phyloP scores from a whole-genome alignment of 768 basidiomycete species.

The Trametes elegans region DNA sequence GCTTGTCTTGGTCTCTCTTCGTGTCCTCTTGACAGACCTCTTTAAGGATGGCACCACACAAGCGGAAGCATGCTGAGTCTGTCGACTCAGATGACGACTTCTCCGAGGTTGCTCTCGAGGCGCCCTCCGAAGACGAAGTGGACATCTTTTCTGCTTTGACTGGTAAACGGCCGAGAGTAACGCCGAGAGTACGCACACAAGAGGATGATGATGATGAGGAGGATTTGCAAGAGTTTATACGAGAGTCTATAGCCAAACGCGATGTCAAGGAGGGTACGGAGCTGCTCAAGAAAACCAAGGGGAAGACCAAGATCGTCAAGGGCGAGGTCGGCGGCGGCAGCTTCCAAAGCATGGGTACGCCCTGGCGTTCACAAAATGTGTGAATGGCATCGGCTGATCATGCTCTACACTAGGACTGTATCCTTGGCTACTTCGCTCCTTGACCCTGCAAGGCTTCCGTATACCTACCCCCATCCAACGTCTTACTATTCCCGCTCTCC shows the following conservation, averaged over 20 bases:
- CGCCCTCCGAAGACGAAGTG: conserved; percentile 37
- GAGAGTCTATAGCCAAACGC: conserved; percentile 65
- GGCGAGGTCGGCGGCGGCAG: conserved; percentile 89
- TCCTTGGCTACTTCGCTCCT: conserved; percentile 77
- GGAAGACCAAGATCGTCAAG: conserved; percentile 65
- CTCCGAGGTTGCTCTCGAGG: conserved; percentile 13
- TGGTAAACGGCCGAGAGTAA: conserved; percentile 28
- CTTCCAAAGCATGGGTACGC: conserved; percentile 93
- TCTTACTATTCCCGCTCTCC: conserved; percentile 79
- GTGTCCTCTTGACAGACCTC: too few relatives aligned
- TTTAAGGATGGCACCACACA: conserved; percentile 3
- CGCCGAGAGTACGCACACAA: not conserved
- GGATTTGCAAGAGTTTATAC: conserved; percentile 62
- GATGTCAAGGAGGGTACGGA: conserved; percentile 75
- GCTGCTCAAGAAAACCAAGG: conserved; percentile 74
- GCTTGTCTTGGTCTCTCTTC: not conserved
- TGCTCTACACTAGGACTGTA: conserved; percentile 58
- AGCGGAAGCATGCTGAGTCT: conserved; percentile 11
- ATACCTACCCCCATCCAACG: conserved; percentile 97
- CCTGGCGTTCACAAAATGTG: too few relatives aligned
- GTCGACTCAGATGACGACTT: conserved; percentile 1
- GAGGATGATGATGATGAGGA: conserved; percentile 38
- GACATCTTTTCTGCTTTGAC: conserved; percentile 66
- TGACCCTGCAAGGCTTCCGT: conserved; percentile 90
- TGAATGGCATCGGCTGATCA: not conserved